Evolutionary conservation across 306 rosid species (phyloP).

Genomic region (Casuarina glauca): DNA sequence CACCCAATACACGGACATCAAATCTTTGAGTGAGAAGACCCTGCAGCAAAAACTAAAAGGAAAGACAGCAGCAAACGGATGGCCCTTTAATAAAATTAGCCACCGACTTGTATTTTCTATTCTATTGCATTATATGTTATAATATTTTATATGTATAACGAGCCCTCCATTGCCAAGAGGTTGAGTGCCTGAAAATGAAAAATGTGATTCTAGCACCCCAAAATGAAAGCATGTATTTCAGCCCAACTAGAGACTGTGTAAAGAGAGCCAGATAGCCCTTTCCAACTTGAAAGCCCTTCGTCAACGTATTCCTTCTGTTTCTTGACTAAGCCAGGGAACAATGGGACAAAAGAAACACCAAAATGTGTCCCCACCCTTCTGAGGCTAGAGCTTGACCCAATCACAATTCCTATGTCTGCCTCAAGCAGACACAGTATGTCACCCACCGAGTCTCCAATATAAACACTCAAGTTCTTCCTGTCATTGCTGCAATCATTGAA

Average conservation of each 20-base stretch:
- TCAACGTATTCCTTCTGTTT: slow-evolving; percentile 64
- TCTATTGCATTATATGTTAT: slow-evolving; percentile 49
- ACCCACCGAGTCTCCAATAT: slow-evolving; percentile 92
- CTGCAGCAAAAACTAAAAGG: slow-evolving; percentile 42
- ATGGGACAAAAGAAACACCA: slow-evolving; percentile 81
- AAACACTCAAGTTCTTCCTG: slow-evolving; percentile 62
- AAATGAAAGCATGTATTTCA: slow-evolving; percentile 92
- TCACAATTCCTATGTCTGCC: slow-evolving; percentile 93
- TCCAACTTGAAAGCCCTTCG: slow-evolving; percentile 64
- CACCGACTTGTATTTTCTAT: slow-evolving; percentile 58
- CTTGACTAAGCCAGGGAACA: slow-evolving; percentile 70
- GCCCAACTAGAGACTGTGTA: slow-evolving; percentile 92
- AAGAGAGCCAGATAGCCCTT: slow-evolving; percentile 76
- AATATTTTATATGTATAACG: slow-evolving; percentile 2
- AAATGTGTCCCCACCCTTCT: slow-evolving; percentile 65
- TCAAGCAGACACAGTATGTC: slow-evolving; percentile 92
- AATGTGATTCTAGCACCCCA: slow-evolving; percentile 74
- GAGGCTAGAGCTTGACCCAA: slow-evolving; percentile 92
- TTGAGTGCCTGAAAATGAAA: slow-evolving; percentile 40
- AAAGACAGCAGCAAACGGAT: slow-evolving; percentile 54
- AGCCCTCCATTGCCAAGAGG: slow-evolving; percentile 41
- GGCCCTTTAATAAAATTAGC: slow-evolving; percentile 71
- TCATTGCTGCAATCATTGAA: slow-evolving; percentile 42
- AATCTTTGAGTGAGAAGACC: slow-evolving; percentile 48
- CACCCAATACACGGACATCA: slow-evolving; percentile 40